These are phyloP conservation scores for Schizothecium vesticola DNA, from an alignment of 495 filamentous ascomycete genomes.

Conservation along the genomic window DNA sequence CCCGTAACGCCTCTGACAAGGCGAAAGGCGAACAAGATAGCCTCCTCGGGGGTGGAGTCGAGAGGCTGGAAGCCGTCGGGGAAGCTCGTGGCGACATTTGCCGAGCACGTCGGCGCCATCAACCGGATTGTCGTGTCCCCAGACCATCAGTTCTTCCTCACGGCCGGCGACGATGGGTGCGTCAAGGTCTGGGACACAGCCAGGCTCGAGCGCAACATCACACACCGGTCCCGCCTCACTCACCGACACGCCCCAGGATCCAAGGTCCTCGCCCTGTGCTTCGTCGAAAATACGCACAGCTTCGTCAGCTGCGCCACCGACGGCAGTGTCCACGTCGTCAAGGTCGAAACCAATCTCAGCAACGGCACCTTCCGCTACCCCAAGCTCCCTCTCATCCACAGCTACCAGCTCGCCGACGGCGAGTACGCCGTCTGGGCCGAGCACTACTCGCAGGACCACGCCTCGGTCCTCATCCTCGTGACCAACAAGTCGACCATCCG, in stretches of 20 bases:
- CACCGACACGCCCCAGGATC: constrained; percentile 65
- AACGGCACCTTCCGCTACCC: constrained; percentile 64
- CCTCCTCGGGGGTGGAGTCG: constrained; percentile 36
- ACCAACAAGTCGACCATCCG: constrained; percentile 80
- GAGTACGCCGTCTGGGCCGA: constrained; percentile 90
- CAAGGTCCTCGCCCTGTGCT: constrained; percentile 73
- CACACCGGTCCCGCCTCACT: constrained; percentile 81
- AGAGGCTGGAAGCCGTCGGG: constrained; percentile 80
- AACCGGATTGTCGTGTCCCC: constrained; percentile 79
- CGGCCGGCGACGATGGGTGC: constrained; percentile 84
- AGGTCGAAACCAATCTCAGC: constrained; percentile 66
- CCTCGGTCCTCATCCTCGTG: constrained; percentile 75
- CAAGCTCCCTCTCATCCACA: constrained; percentile 66
- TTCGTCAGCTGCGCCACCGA: constrained; percentile 88
- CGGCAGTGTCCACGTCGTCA: constrained; percentile 84
- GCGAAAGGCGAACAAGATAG: constrained; percentile 52
- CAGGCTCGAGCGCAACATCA: constrained; percentile 82
- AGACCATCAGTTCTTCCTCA: constrained; percentile 93
- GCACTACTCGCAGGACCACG: constrained; percentile 77
- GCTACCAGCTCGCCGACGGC: constrained; percentile 67
- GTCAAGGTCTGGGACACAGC: constrained; percentile 93
- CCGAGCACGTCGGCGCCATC: constrained; percentile 78
- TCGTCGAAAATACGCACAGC: constrained; percentile 89
- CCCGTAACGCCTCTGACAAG: constrained; percentile 65
- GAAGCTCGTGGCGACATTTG: constrained; percentile 75